These are phyloP conservation scores for Clonostachys rhizophaga DNA, from an alignment of 2,329 filamentous ascomycete species.

Conservation along the genomic window DNA sequence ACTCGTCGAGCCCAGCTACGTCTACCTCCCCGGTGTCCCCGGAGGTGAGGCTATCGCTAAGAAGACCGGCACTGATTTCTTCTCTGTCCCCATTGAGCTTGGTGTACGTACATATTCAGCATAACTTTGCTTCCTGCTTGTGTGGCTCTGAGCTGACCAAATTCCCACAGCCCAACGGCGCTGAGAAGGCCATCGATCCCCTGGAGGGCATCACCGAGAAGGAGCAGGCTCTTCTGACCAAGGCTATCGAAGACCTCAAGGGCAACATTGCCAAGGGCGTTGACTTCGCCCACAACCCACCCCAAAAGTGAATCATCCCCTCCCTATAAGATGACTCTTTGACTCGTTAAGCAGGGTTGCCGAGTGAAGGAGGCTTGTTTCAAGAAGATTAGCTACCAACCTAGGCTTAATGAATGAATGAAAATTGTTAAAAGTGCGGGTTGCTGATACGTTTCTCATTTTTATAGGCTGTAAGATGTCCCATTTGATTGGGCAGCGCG, in stretches of 20 bases:
- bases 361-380: constrained; percentile 17
- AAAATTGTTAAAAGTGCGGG: constrained; percentile 10
- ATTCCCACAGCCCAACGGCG: constrained; percentile 65
- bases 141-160: constrained; percentile 11
- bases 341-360: constrained; percentile 1
- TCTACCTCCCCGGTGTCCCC: constrained; percentile 87
- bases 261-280: constrained; percentile 94
- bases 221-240: constrained; percentile 83
- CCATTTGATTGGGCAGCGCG: neutral
- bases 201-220: constrained; percentile 73
- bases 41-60: constrained; percentile 84
- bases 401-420: constrained; percentile 27
- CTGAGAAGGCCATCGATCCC: constrained; percentile 79
- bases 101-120: constrained; percentile 62
- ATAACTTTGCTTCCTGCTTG: neutral
- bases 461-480: constrained; percentile 24
- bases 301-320: constrained; percentile 69
- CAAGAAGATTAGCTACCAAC: constrained; percentile 21
- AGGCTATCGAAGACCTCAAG: constrained; percentile 72
- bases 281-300: constrained; percentile 81
- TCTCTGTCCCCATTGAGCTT: constrained; percentile 93
- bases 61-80: constrained; percentile 83
- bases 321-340: constrained; percentile 17
- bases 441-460: constrained; percentile 27
- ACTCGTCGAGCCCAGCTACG: constrained; percentile 89